These are phyloP conservation scores for Auriculariales sp. DNA, from an alignment of 768 basidiomycete species.

Conservation along the genomic window DNA sequence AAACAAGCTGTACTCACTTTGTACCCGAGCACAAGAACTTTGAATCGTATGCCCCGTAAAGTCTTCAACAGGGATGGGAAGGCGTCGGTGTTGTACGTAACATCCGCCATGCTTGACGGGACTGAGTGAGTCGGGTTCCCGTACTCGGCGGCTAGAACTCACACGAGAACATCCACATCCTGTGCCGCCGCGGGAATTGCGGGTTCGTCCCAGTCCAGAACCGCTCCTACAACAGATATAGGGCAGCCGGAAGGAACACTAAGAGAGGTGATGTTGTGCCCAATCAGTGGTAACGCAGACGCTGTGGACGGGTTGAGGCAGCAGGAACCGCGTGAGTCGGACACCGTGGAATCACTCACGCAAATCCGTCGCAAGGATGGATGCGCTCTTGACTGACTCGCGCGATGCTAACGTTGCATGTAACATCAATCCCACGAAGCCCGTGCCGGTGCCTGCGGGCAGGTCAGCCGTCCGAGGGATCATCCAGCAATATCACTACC, in stretches of 20 bases:
- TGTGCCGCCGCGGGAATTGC: constrained; percentile 31
- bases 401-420: constrained; percentile 23
- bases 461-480: not conserved
- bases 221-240: not conserved
- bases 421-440: constrained; percentile 57
- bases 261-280: constrained; percentile 42
- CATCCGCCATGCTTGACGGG: constrained; percentile 70
- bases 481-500: constrained; percentile 7
- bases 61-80: constrained; percentile 70
- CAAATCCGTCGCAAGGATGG: constrained; percentile 53
- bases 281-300: constrained; percentile 67
- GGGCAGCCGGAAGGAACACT: constrained; percentile 22
- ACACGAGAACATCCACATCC: constrained; percentile 50
- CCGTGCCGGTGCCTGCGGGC: constrained; percentile 73
- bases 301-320: constrained; percentile 26
- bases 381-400: constrained; percentile 6
- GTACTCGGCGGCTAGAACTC: constrained; percentile 15
- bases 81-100: constrained; percentile 79
- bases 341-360: constrained; percentile 27
- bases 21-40: constrained; percentile 60
- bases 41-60: constrained; percentile 33
- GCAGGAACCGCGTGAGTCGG: not conserved
- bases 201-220: constrained; percentile 68
- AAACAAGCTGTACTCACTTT: no score
- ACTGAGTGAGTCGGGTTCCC: not conserved